phyloP scores from a whole-genome alignment of 139 green algal genomes.

The Nannochloris sp. region DNA sequence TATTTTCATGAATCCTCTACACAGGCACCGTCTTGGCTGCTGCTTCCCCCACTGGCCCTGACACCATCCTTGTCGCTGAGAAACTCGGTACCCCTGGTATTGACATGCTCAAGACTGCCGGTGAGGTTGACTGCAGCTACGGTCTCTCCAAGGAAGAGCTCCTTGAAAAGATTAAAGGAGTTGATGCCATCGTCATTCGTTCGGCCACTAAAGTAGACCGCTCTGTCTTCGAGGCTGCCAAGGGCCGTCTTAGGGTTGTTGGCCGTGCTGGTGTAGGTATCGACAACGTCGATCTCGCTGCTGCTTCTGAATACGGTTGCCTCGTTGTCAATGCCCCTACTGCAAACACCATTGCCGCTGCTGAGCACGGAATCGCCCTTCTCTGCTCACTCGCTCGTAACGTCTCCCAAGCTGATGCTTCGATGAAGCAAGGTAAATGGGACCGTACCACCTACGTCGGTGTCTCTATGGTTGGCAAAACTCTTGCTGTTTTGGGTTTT shows the following conservation, averaged over 20 bases:
- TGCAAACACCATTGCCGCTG: conserved; percentile 93
- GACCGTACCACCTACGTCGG: conserved; percentile 79
- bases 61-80: conserved; percentile 85
- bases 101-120: conserved; percentile 66
- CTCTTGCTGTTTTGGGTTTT: conserved; percentile 89
- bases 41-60: conserved; percentile 15
- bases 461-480: conserved; percentile 86
- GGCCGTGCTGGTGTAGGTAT: conserved; percentile 90
- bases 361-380: conserved; percentile 95
- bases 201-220: conserved; percentile 83
- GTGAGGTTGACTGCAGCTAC: conserved; percentile 39
- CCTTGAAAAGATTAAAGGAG: conserved; percentile 54
- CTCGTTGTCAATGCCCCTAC: conserved; percentile 97
- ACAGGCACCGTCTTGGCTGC: not conserved
- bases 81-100: conserved; percentile 80
- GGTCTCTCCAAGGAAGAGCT: conserved; percentile 64
- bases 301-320: conserved; percentile 85
- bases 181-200: conserved; percentile 89
- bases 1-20: not conserved
- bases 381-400: conserved; percentile 81
- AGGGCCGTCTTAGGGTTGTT: conserved; percentile 90
- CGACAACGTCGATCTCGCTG: conserved; percentile 92
- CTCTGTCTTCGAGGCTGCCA: conserved; percentile 85
- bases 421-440: conserved; percentile 87
- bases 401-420: conserved; percentile 76